A percentile compares a stretch with the other conserved stretches of the same genome.
Conservation (phyloP, 257 asterid species). For the Cinchona pubescens region DNA sequence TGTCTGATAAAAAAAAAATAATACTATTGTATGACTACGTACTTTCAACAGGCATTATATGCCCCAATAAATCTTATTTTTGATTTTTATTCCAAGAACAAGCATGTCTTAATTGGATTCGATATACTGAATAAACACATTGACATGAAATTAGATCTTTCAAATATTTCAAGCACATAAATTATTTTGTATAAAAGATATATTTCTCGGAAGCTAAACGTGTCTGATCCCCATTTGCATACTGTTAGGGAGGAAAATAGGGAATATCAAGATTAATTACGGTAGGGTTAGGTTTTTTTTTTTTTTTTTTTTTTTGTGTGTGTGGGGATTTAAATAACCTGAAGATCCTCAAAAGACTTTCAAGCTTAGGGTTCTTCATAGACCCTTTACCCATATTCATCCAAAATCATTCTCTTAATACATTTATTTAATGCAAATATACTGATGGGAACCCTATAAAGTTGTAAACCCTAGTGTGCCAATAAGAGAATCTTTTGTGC, state of each 20-base stretch:
- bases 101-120: background rate
- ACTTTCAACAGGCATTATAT: background rate
- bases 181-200: background rate
- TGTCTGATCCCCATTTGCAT: background rate
- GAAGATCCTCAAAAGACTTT: constrained; percentile 5
- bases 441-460: constrained; percentile 15
- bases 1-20: no score
- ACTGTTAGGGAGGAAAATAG: background rate
- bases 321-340: background rate
- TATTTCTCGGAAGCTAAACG: background rate
- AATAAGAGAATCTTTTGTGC: constrained; percentile 13
- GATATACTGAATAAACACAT: background rate
- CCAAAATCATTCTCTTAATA: background rate
- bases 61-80: background rate
- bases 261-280: background rate
- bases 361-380: background rate
- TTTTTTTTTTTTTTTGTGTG: no score
- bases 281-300: background rate
- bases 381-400: constrained; percentile 14
- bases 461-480: constrained; percentile 16
- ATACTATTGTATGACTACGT: no score
- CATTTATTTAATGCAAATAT: background rate
- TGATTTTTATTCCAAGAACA: background rate
- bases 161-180: no score
- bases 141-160: background rate